A percentile compares a stretch with the other conserved stretches of the same genome.
These are phyloP conservation scores for Pterocarpus macrocarpus DNA, from an alignment of 306 rosid species.

Conservation along the genomic window DNA sequence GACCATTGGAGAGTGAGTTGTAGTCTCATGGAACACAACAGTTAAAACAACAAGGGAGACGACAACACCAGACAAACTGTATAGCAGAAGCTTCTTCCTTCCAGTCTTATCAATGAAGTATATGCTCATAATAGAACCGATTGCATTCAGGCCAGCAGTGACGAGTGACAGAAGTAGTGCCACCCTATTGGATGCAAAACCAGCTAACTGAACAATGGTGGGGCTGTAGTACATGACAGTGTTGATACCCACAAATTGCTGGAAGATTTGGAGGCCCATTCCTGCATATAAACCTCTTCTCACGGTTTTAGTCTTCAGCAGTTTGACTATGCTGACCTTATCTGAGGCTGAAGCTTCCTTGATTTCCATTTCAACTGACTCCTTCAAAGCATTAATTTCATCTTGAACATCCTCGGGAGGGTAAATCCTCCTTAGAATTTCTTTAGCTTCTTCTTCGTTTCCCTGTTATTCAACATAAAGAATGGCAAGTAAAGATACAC, in stretches of 20 bases:
- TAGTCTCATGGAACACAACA: constrained; percentile 60
- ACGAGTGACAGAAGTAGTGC: constrained; percentile 69
- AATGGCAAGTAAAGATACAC: neutral
- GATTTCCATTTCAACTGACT: constrained; percentile 62
- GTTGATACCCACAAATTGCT: constrained; percentile 76
- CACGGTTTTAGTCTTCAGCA: constrained; percentile 59
- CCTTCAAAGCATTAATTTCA: constrained; percentile 61
- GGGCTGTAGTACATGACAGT: constrained; percentile 77
- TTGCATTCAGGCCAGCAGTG: constrained; percentile 63
- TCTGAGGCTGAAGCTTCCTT: constrained; percentile 41
- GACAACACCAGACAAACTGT: constrained; percentile 63
- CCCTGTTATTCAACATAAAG: constrained; percentile 47
- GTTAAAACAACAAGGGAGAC: constrained; percentile 62
- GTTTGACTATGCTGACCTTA: constrained; percentile 49
- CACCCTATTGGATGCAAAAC: constrained; percentile 62
- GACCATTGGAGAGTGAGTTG: constrained; percentile 60
- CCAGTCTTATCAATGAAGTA: constrained; percentile 69
- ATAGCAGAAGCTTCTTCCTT: constrained; percentile 60
- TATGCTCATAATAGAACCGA: constrained; percentile 68
- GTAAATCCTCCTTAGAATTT: constrained; percentile 59
- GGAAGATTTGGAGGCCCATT: constrained; percentile 73
- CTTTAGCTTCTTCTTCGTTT: constrained; percentile 58
- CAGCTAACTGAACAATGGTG: constrained; percentile 67
- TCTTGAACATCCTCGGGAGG: constrained; percentile 58
- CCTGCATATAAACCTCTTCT: constrained; percentile 70